phyloP scores from a whole-genome alignment of 2,329 filamentous ascomycete genomes.

The Monosporascus sp. region DNA sequence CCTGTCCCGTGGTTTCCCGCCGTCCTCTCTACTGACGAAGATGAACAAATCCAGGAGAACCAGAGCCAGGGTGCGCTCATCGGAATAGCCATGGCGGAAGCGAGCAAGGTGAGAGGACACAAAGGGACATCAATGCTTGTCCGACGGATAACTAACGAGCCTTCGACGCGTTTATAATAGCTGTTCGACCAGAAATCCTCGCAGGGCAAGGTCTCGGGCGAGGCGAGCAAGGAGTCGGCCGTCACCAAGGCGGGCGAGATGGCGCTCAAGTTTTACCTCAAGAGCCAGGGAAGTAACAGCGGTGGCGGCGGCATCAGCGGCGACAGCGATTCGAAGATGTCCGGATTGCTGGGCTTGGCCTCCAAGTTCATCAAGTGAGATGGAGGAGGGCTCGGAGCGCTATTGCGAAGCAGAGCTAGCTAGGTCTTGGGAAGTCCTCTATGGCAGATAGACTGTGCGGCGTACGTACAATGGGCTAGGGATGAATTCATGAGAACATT shows the following conservation, averaged over 20 bases:
- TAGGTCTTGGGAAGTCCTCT: background rate
- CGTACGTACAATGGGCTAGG: background rate
- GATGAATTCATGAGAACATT: background rate
- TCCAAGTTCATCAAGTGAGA: slow-evolving; percentile 26
- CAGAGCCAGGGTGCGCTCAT: slow-evolving; percentile 74
- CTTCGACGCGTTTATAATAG: slow-evolving; percentile 22
- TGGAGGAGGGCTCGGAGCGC: background rate
- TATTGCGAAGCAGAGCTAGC: background rate
- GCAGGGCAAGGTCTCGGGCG: slow-evolving; percentile 46
- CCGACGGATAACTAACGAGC: too few relatives aligned
- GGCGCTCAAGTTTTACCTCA: slow-evolving; percentile 88
- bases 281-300: slow-evolving; percentile 58
- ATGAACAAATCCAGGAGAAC: slow-evolving; percentile 21
- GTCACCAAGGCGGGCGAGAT: slow-evolving; percentile 76
- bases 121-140: too few relatives aligned
- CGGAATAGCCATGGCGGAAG: slow-evolving; percentile 82
- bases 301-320: slow-evolving; percentile 30
- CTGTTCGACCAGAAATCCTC: slow-evolving; percentile 55
- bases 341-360: slow-evolving; percentile 23
- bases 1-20: too few relatives aligned
- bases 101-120: slow-evolving; percentile 57
- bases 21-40: too few relatives aligned
- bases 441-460: background rate
- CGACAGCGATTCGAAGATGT: slow-evolving; percentile 20
- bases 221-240: slow-evolving; percentile 73